These are phyloP conservation scores for Lagenidium sp. DNA, from an alignment of 352 stramenopile genomes.

Conservation along the genomic window DNA sequence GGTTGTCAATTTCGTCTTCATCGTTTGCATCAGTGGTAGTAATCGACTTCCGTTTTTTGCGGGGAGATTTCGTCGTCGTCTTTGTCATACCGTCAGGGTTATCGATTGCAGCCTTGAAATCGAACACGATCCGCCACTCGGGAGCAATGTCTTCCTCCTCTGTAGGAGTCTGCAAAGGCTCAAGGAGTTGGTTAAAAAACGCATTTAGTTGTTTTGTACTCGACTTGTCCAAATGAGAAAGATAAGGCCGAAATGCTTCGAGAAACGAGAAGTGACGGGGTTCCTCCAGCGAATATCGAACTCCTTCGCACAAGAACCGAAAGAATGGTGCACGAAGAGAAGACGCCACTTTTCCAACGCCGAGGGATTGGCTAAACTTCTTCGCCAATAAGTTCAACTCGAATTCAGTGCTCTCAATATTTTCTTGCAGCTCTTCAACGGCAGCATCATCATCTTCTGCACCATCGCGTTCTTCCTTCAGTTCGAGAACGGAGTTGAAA, in stretches of 20 bases:
- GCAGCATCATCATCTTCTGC: conserved; percentile 24
- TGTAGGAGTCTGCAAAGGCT: conserved; percentile 30
- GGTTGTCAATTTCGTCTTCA: conserved; percentile 8
- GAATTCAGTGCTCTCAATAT: conserved; percentile 29
- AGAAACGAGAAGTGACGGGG: conserved; percentile 60
- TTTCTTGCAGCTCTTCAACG: conserved; percentile 45
- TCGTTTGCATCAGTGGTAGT: too few relatives aligned
- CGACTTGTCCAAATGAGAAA: conserved; percentile 59
- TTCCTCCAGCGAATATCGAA: conserved; percentile 59
- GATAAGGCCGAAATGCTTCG: conserved; percentile 49
- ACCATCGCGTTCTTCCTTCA: conserved; percentile 45
- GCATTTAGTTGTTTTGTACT: conserved; percentile 51
- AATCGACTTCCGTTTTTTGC: conserved; percentile 7
- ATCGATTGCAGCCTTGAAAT: conserved; percentile 47
- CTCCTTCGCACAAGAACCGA: conserved; percentile 73
- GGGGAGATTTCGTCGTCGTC: conserved; percentile 3
- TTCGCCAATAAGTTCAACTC: conserved; percentile 70
- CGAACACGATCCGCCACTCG: conserved; percentile 52
- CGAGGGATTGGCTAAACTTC: conserved; percentile 73
- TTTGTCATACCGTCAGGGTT: neutral
- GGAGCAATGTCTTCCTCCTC: conserved; percentile 34
- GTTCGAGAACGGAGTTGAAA: conserved; percentile 46
- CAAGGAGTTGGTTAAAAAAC: conserved; percentile 60
- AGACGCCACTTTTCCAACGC: conserved; percentile 58
- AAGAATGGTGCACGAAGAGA: conserved; percentile 69